These are phyloP conservation scores for Suhomyces bokatorum DNA, from an alignment of 1,139 yeast species.

Conservation along the genomic window DNA sequence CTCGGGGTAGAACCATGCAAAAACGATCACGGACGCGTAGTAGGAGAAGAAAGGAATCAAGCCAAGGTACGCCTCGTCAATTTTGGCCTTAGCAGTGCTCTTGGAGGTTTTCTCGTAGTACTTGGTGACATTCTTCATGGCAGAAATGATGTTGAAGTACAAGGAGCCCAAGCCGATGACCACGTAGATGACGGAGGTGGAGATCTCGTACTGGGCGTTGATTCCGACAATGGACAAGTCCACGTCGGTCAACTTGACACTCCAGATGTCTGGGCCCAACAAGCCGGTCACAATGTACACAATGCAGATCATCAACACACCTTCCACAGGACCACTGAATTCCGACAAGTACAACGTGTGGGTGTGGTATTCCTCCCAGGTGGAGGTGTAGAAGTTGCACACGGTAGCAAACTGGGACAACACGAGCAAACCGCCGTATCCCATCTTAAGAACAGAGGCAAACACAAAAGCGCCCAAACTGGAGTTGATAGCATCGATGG, in stretches of 20 bases:
- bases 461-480: constrained; percentile 74
- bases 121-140: constrained; percentile 66
- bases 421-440: constrained; percentile 63
- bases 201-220: constrained; percentile 25
- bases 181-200: constrained; percentile 45
- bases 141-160: constrained; percentile 69
- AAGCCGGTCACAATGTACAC: constrained; percentile 64
- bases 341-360: constrained; percentile 76
- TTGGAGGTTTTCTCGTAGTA: constrained; percentile 40
- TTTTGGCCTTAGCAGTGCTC: constrained; percentile 26
- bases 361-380: constrained; percentile 97
- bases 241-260: constrained; percentile 32
- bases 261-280: constrained; percentile 73
- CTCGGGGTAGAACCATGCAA: constrained; percentile 51
- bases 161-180: constrained; percentile 57
- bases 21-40: constrained; percentile 53
- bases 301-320: constrained; percentile 64
- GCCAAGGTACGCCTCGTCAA: constrained; percentile 56
- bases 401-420: constrained; percentile 74
- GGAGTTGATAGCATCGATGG: constrained; percentile 88
- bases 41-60: constrained; percentile 69
- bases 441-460: constrained; percentile 71
- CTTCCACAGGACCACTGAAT: constrained; percentile 95
- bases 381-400: constrained; percentile 81
- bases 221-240: constrained; percentile 37